Evolutionary conservation across 2,329 filamentous ascomycete genomes (phyloP), one percentile per base, ranked within the genome.

Genomic region (Camillea tinctor): DNA sequence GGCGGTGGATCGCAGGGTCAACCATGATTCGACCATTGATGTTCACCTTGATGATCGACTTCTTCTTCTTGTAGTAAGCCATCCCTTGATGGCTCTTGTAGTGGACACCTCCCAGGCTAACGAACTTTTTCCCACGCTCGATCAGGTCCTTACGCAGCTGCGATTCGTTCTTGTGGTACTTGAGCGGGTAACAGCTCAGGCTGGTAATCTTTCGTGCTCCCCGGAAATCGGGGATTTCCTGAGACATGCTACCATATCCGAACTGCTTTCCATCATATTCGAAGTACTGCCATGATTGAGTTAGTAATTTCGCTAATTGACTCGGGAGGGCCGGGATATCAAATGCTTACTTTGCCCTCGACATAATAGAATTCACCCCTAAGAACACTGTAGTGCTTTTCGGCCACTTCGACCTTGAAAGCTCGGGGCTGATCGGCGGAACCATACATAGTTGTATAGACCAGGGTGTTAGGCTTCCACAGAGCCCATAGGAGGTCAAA

Each of bases 211-310:
- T 93, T 63, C 88, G 85, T 15, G 90, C 86, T 0, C 93, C 93
- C 60, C 91, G 90, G 80, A 97, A 97, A 2, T 85, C 80, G 6
- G 83, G 76, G 13, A 97, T 86, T 55, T 93, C 87, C 44, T 87
- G 84, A 11, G 85, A 80, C 70, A 92, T 85, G 54, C 80, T 86
- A 17, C 90, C 91, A 68, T 89, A 88, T 2, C 92, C 93, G 71
- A 93, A 96, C 6, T 84, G 82, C 72, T 96, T 96, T 59, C 93
- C 93, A 67, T 97, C 92, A 62, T 92, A 96, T 69, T 96, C 92
- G 23, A 97, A 83, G 67, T 95, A 96, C 72, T 82, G 76, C 7
- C 13, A n/a, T 11, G 9, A 13, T 9, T 9, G 7, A 22, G 55
- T 66, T 30, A 67, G 17, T 22, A 20, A 36, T 15, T 44, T 52